Evolutionary conservation across 306 rosid species (phyloP).

Genomic region (Psophocarpus tetragonolobus): DNA sequence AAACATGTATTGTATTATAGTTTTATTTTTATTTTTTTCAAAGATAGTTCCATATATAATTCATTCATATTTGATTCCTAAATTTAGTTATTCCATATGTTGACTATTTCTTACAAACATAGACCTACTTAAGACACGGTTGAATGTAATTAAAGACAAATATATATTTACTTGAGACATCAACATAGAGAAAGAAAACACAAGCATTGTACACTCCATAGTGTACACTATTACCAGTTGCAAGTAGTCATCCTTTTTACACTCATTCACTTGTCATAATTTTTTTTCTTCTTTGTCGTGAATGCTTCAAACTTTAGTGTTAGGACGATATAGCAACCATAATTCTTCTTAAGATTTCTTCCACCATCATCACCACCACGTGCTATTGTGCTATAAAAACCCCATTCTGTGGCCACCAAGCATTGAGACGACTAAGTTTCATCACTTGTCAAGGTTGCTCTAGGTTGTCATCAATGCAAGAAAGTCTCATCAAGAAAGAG

Average conservation of each 20-base stretch:
- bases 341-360: constrained; percentile 51
- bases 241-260: not conserved
- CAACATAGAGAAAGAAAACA: constrained; percentile 4
- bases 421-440: constrained; percentile 84
- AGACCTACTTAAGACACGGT: too few relatives aligned
- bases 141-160: too few relatives aligned
- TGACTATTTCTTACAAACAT: too few relatives aligned
- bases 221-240: not conserved
- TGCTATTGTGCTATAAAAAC: constrained; percentile 76
- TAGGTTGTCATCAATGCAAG: constrained; percentile 68
- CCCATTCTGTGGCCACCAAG: constrained; percentile 79
- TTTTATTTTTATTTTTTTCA: too few relatives aligned
- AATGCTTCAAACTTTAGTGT: not conserved
- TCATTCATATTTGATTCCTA: too few relatives aligned
- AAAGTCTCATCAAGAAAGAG: constrained; percentile 62
- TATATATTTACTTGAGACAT: too few relatives aligned
- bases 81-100: too few relatives aligned
- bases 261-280: not conserved
- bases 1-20: too few relatives aligned
- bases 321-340: constrained; percentile 23
- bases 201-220: not conserved
- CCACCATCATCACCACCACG: constrained; percentile 60
- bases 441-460: constrained; percentile 79
- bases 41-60: too few relatives aligned
- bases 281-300: not conserved